Base-by-base conservation (phyloP, 2,329 filamentous ascomycete genomes). In the Colletotrichum destructivum region DNA sequence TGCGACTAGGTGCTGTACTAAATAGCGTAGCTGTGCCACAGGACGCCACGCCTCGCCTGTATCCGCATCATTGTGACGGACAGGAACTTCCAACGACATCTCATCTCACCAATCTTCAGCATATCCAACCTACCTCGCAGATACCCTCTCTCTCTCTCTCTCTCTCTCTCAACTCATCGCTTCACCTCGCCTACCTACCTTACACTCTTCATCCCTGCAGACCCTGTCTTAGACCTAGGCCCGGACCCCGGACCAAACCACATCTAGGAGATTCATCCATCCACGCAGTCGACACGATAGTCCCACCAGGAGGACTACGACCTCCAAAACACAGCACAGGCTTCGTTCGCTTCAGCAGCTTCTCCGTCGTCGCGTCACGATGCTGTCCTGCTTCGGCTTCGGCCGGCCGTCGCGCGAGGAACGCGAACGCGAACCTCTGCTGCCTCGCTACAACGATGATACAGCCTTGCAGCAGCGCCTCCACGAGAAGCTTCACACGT, bases 401-500 rank as follows among this genome's bases (percentile, higher is more conserved):
- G 83, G 86, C 78, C 86, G 86, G 77, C 79, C 81, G 42, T 65
- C 65, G 66, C 73, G 75, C 72, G 83, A 85, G 76, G 86, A 85
- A 65, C 87, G 87, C 69, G 93, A 96, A 78, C 92, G 90, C 63
- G 87, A 95, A 78, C 95, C 95, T 73, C 87, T 98, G 68, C 90
- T 98, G 60, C 93, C 95, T 69, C 92, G 91, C 77, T 96, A 96
- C 86, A 87, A 91, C 77, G 92, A 97, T 81, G 94, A 96, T 77
- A 97, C 95, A 1, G 84, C 87, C 42, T 84, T 95, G 65, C 94
- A 98, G 87, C 88, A 91, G 59, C 87, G 91, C 77, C 88, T 97
- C 70, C 94, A 96, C 78, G 91, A 96, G 81, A 98, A 98, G 86
- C 88, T 98, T 72, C 96, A 98, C 83, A 92, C 92, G 35, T 98